These are phyloP conservation scores for Circinella umbellata DNA, from an alignment of 371 early-diverging fungal genomes.

Conservation along the genomic window DNA sequence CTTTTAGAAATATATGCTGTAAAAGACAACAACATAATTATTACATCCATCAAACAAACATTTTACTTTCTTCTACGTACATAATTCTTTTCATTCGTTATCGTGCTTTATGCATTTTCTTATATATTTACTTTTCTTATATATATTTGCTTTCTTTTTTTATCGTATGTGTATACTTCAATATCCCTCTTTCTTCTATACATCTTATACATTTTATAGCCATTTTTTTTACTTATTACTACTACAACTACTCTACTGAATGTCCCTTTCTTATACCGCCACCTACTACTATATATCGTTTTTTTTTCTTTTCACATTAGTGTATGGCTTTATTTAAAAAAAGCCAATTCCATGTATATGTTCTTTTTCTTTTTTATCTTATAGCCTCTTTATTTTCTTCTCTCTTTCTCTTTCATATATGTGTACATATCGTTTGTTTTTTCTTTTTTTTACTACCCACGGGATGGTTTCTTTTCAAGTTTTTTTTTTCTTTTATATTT, in stretches of 20 bases:
- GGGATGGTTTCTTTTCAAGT: slow-evolving; percentile 6
- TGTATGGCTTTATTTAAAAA: not conserved
- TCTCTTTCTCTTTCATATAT: not conserved
- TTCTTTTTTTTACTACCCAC: not conserved
- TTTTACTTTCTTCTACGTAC: not conserved
- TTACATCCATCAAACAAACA: not conserved
- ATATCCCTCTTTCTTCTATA: not conserved
- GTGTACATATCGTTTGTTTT: not conserved
- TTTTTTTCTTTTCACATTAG: not conserved
- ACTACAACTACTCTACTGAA: not conserved
- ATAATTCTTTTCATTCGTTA: slow-evolving; percentile 4
- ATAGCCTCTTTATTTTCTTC: not conserved
- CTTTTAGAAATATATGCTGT: no score
- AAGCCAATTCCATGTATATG: not conserved
- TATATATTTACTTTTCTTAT: not conserved
- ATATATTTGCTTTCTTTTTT: not conserved
- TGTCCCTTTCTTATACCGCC: not conserved
- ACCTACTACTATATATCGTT: not conserved
- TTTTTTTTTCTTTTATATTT: slow-evolving; percentile 7
- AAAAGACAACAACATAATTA: no score
- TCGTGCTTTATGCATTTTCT: slow-evolving; percentile 1
- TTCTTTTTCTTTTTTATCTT: slow-evolving; percentile 4
- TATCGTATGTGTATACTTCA: slow-evolving; percentile 11
- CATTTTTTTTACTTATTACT: not conserved
- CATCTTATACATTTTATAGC: not conserved